These are phyloP conservation scores for Mytilinidion resinicola DNA, from an alignment of 495 filamentous ascomycete genomes.

Conservation along the genomic window DNA sequence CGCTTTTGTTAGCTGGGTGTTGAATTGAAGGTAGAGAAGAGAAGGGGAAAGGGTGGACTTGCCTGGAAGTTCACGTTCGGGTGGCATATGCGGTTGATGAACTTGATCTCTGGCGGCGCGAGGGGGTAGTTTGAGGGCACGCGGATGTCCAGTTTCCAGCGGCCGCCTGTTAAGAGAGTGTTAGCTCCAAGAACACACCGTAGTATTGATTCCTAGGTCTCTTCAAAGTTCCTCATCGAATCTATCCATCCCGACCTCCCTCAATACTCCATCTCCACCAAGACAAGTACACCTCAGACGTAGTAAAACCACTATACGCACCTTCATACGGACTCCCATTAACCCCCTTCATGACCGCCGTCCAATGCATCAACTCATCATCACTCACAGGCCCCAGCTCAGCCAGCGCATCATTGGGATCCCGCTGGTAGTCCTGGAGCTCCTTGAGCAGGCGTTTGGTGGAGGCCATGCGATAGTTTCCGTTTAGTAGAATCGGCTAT, in stretches of 20 bases:
- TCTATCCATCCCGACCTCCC: no score
- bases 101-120: slow-evolving; percentile 66
- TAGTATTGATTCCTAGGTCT: not conserved
- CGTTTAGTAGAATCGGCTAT: no score
- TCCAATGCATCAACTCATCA: slow-evolving; percentile 67
- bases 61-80: slow-evolving; percentile 70
- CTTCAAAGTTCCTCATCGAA: no score
- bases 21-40: not conserved
- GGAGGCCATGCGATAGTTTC: slow-evolving; percentile 20
- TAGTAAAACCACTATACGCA: slow-evolving; percentile 29
- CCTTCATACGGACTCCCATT: slow-evolving; percentile 65
- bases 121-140: slow-evolving; percentile 76
- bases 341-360: slow-evolving; percentile 71
- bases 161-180: slow-evolving; percentile 51
- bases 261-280: no score
- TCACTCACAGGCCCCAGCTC: slow-evolving; percentile 64
- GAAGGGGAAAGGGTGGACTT: not conserved
- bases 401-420: slow-evolving; percentile 50
- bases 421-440: slow-evolving; percentile 51
- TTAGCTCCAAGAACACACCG: not conserved
- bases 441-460: slow-evolving; percentile 62
- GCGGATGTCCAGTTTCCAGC: slow-evolving; percentile 72
- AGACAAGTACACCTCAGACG: no score
- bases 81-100: slow-evolving; percentile 76
- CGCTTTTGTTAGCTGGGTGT: slow-evolving; percentile 21